Percentiles rank a stretch among this genome's conserved stretches.
phyloP scores from a whole-genome alignment of 371 early-diverging fungal genomes.

The Rhizopus delemar region DNA sequence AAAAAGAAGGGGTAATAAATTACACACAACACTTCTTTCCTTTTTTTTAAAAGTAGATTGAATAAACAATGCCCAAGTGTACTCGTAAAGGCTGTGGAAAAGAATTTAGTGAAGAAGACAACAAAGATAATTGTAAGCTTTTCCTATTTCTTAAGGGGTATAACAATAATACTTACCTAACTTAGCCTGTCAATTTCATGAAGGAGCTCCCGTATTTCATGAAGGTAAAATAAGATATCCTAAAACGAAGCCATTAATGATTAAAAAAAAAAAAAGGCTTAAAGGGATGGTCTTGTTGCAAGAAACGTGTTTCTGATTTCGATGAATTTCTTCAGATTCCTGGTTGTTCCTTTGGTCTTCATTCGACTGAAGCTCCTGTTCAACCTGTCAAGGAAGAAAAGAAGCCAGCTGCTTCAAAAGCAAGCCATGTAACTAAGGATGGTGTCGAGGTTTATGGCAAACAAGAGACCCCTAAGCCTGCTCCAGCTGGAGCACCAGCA shows the following conservation, averaged over 20 bases:
- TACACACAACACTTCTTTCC: not conserved
- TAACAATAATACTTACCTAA: not conserved
- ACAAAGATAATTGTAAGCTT: slow-evolving; percentile 61
- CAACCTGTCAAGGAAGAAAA: slow-evolving; percentile 21
- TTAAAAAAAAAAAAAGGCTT: slow-evolving; percentile 45
- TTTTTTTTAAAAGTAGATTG: slow-evolving; percentile 7
- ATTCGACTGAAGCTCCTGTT: slow-evolving; percentile 56
- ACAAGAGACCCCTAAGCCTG: slow-evolving; percentile 20
- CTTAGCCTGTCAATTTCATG: slow-evolving; percentile 73
- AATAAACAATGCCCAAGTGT: slow-evolving; percentile 58
- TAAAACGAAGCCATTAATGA: not conserved
- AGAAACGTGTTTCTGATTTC: slow-evolving; percentile 86
- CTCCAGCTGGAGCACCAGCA: slow-evolving; percentile 20
- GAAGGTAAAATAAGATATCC: slow-evolving; percentile 54
- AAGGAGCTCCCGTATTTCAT: slow-evolving; percentile 89
- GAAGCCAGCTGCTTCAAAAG: slow-evolving; percentile 19
- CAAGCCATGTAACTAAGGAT: slow-evolving; percentile 32
- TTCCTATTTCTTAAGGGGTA: not conserved
- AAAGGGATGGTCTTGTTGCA: slow-evolving; percentile 95
- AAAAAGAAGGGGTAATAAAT: slow-evolving; percentile 1
- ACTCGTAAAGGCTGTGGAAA: slow-evolving; percentile 85
- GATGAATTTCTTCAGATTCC: slow-evolving; percentile 89
- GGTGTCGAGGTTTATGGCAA: slow-evolving; percentile 49
- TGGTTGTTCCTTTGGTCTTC: slow-evolving; percentile 73
- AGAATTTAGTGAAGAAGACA: slow-evolving; percentile 67